These are phyloP conservation scores for Pogostemon cablin DNA, from an alignment of 257 asterid genomes.

Conservation along the genomic window DNA sequence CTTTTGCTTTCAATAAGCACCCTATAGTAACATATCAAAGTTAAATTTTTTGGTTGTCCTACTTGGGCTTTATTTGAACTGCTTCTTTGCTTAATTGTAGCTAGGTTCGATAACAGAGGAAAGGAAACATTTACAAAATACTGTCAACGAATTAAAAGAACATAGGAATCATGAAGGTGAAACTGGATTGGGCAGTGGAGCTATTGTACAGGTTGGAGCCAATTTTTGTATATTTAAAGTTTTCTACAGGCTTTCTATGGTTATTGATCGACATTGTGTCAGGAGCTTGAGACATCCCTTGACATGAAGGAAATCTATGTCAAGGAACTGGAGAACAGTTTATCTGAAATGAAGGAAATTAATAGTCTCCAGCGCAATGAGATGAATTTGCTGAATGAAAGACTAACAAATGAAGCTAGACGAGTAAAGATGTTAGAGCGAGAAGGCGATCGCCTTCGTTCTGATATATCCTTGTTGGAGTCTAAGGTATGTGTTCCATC, in stretches of 20 bases:
- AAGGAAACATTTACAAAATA: conserved; percentile 59
- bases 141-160: conserved; percentile 56
- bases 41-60: conserved; percentile 26
- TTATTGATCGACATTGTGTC: conserved; percentile 38
- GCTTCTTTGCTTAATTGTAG: conserved; percentile 47
- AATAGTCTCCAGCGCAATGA: conserved; percentile 70
- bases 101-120: conserved; percentile 70
- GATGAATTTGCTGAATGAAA: conserved; percentile 73
- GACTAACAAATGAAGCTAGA: conserved; percentile 74
- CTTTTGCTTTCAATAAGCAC: neutral
- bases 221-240: conserved; percentile 4
- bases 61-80: conserved; percentile 34
- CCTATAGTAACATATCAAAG: conserved; percentile 1
- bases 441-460: conserved; percentile 83
- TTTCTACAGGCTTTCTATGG: conserved; percentile 24
- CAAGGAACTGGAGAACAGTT: conserved; percentile 69
- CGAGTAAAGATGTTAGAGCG: conserved; percentile 90
- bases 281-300: conserved; percentile 87
- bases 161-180: conserved; percentile 55
- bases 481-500: conserved; percentile 70
- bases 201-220: conserved; percentile 55
- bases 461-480: conserved; percentile 93
- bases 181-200: conserved; percentile 51
- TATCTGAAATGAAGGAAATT: conserved; percentile 58
- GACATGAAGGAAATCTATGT: conserved; percentile 71